Evolutionary conservation across 768 basidiomycete genomes (phyloP), one percentile per base, ranked within the genome.

Genomic region (Chiua virens): DNA sequence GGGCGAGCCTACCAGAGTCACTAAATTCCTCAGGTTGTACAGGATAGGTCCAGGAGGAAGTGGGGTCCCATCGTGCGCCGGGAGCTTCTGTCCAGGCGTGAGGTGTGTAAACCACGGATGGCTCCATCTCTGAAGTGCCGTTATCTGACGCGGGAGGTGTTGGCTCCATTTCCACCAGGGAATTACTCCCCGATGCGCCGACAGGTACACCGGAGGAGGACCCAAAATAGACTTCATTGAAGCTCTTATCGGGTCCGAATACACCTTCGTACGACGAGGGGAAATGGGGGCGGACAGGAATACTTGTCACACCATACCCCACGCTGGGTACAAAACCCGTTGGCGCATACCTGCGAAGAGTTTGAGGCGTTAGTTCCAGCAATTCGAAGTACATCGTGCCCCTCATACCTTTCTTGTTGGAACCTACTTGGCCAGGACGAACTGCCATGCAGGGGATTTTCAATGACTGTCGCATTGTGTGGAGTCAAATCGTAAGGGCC

Each of bases 351-450:
- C 62, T 56, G 17, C 1, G 13, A 37, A 10, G 35, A 35, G 10
- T 20, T 50, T 14, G 18, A 22, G 11, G 11, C 8, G 39, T 54
- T 20, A 56, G 49, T 21, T 35, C 15, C 41, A 8, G 2, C 37
- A 39, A 13, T 30, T 36, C 14, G 9, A n/a, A 23, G 21, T 50
- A n/a, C 15, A 42, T 11, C n/a, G 39, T 22, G 23, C 17, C 22
- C 27, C n/a, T 20, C 58, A 23, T 42, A 66, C 63, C 55, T 57
- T 43, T 53, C 54, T 35, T 18, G 51, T 18, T 4, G 20, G 10
- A 30, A n/a, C 8, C 27, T 37, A 14, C 17, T 8, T 10, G 27
- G 6, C 40, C 48, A 53, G n/a, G 46, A 4, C 22, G 23, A 17
- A 23, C 35, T 41, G 15, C n/a, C 37, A 22, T 6, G n/a, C 18